Conservation (phyloP, 371 early-diverging fungal species). For the Amoeboaphelidium protococcarum region DNA sequence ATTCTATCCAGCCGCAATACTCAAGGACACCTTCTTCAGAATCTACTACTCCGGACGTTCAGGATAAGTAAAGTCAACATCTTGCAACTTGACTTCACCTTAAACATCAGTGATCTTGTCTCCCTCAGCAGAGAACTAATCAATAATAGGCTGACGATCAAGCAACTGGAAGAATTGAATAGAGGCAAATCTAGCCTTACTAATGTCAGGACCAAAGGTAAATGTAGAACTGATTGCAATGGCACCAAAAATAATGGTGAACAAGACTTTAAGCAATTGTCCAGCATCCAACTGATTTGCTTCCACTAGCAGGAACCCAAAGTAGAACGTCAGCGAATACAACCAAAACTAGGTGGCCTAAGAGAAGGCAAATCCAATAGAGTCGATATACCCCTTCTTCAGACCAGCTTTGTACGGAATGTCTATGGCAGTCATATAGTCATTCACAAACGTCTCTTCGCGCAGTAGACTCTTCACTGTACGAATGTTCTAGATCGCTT, state of each 20-base stretch:
- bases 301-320: neutral
- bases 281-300: constrained; percentile 2
- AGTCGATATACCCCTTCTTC: neutral
- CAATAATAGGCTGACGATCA: constrained; percentile 28
- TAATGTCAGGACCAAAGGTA: constrained; percentile 50
- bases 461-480: constrained; percentile 21
- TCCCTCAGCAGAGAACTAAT: constrained; percentile 15
- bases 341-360: neutral
- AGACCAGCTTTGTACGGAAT: neutral
- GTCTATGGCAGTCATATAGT: neutral
- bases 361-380: constrained; percentile 1
- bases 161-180: constrained; percentile 39
- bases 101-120: constrained; percentile 10
- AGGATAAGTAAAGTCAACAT: constrained; percentile 55
- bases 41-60: constrained; percentile 44
- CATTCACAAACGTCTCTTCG: neutral
- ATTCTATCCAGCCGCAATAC: constrained; percentile 38
- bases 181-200: constrained; percentile 65
- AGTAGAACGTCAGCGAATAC: neutral
- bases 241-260: constrained; percentile 43
- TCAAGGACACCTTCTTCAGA: constrained; percentile 42
- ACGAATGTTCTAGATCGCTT: constrained; percentile 9
- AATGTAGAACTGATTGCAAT: constrained; percentile 17
- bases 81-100: constrained; percentile 26
- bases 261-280: constrained; percentile 31